Percentiles rank a stretch among this genome's conserved stretches.
phyloP scores from a whole-genome alignment of 371 early-diverging fungal genomes.

The Circinella umbellata region DNA sequence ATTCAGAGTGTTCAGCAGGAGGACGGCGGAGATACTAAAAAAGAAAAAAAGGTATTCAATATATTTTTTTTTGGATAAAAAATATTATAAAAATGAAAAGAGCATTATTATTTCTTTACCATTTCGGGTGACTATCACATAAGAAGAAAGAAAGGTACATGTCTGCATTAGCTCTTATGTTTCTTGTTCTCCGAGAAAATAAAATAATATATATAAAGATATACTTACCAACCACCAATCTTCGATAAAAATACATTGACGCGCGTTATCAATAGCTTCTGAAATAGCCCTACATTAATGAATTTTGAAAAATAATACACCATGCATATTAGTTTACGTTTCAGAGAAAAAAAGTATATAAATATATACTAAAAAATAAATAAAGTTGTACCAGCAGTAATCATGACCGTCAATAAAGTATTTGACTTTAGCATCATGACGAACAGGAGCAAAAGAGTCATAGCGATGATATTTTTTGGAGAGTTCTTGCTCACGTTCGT shows the following conservation, averaged over 20 bases:
- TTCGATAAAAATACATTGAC: conserved; percentile 78
- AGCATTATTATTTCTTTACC: conserved; percentile 22
- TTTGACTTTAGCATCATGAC: conserved; percentile 67
- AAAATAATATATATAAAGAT: background rate
- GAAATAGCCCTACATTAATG: conserved; percentile 60
- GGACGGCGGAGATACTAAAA: conserved; percentile 78
- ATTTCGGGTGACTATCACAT: conserved; percentile 46
- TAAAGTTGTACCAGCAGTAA: conserved; percentile 67
- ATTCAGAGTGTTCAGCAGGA: conserved; percentile 70
- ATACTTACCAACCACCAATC: conserved; percentile 91
- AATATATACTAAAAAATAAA: conserved; percentile 20
- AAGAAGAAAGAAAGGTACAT: conserved; percentile 13
- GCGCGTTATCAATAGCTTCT: conserved; percentile 78
- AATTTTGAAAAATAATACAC: background rate
- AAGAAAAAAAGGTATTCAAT: background rate
- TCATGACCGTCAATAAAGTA: conserved; percentile 88
- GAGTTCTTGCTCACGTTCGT: conserved; percentile 45
- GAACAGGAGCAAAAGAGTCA: conserved; percentile 83
- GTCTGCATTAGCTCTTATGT: background rate
- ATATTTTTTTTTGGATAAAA: background rate
- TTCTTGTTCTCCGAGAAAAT: background rate
- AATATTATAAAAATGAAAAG: background rate
- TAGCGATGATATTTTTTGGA: conserved; percentile 60
- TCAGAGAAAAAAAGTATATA: background rate
- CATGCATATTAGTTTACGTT: background rate